These are phyloP conservation scores for Chalara sp. DNA, from an alignment of 2,329 filamentous ascomycete genomes.

Conservation along the genomic window DNA sequence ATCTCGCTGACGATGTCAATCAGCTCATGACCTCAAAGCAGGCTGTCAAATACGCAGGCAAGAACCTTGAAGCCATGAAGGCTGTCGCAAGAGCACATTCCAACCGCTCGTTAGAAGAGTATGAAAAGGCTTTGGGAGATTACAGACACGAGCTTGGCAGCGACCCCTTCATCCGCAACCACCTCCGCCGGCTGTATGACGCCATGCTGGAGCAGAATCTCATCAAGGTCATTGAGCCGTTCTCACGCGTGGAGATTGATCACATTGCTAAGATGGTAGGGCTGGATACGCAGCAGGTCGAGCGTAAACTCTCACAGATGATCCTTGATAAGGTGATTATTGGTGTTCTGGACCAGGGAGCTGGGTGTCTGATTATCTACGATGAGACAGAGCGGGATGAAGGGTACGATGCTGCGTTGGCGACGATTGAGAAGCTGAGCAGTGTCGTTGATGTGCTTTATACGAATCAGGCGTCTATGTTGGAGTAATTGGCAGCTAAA, in stretches of 20 bases:
- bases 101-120: conserved; percentile 93
- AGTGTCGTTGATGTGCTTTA: conserved; percentile 96
- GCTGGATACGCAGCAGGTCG: conserved; percentile 90
- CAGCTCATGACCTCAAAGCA: conserved; percentile 93
- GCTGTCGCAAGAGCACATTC: conserved; percentile 92
- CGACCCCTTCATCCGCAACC: conserved; percentile 94
- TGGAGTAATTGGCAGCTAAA: conserved; percentile 57
- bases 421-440: conserved; percentile 94
- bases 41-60: conserved; percentile 90
- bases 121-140: conserved; percentile 82
- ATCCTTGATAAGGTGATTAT: conserved; percentile 99
- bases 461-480: conserved; percentile 90
- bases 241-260: conserved; percentile 91
- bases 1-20: conserved; percentile 92
- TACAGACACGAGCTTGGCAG: conserved; percentile 92
- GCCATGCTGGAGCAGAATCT: conserved; percentile 99
- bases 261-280: conserved; percentile 98
- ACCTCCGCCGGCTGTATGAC: conserved; percentile 92
- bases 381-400: conserved; percentile 92
- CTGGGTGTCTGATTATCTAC: conserved; percentile 94
- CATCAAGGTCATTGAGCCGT: conserved; percentile 99
- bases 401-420: conserved; percentile 87
- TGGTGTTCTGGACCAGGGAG: conserved; percentile 92
- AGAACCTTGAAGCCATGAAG: conserved; percentile 98
- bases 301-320: conserved; percentile 98